Percentiles rank a stretch among this genome's conserved stretches.
Conservation (phyloP, 345 rosid species). For the Acer negundo region DNA sequence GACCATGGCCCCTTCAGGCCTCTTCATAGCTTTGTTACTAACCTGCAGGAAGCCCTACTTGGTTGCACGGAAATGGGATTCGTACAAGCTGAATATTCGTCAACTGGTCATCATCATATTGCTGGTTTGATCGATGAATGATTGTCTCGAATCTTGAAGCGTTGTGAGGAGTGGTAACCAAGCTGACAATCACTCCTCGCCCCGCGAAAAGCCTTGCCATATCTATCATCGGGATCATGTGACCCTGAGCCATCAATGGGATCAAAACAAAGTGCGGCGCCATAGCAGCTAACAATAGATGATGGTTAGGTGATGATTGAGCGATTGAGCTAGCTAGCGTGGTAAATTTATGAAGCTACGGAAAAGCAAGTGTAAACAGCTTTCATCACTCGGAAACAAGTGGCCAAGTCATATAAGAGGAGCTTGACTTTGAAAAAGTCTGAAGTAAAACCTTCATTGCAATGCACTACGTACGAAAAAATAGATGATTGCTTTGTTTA, state of each 20-base stretch:
- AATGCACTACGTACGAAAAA: background rate
- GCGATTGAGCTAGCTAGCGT: no score
- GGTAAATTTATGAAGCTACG: background rate
- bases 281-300: conserved; percentile 15
- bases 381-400: background rate
- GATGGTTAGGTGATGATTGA: background rate
- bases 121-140: conserved; percentile 32
- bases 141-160: conserved; percentile 50
- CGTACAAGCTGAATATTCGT: conserved; percentile 36
- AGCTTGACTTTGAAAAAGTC: conserved; percentile 16
- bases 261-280: conserved; percentile 53
- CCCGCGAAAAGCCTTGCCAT: conserved; percentile 58
- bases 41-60: conserved; percentile 59
- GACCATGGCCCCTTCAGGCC: no score
- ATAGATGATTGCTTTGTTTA: background rate
- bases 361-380: background rate
- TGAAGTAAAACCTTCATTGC: background rate
- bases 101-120: conserved; percentile 27
- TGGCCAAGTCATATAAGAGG: background rate
- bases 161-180: conserved; percentile 71
- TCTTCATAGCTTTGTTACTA: no score
- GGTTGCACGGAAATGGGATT: conserved; percentile 55
- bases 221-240: conserved; percentile 78
- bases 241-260: conserved; percentile 87
- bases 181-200: conserved; percentile 54